Evolutionary conservation across 2,329 filamentous ascomycete species (phyloP).

Genomic region (Stachybotrys elegans): DNA sequence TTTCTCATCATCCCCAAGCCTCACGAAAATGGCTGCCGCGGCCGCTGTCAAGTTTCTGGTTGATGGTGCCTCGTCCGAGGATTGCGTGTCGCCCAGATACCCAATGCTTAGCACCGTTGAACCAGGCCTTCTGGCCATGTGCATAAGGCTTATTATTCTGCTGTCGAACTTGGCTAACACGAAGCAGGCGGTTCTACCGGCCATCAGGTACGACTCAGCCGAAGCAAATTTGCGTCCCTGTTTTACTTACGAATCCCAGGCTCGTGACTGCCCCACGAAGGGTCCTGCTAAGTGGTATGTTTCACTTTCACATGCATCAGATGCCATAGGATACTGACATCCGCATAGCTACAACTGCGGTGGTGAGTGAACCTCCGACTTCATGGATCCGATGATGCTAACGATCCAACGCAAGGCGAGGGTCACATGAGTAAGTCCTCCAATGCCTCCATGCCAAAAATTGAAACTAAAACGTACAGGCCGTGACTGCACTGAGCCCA

Average conservation of each 20-base stretch:
- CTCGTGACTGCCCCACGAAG: conserved; percentile 81
- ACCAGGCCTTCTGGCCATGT: no score
- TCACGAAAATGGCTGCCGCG: no score
- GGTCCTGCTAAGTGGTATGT: conserved; percentile 76
- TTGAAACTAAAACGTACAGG: conserved; percentile 38
- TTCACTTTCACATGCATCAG: neutral
- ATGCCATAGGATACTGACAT: conserved; percentile 14
- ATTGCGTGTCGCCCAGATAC: no score
- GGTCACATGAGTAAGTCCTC: conserved; percentile 74
- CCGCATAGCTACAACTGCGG: conserved; percentile 74
- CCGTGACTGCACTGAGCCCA: conserved; percentile 85
- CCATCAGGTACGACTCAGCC: conserved; percentile 61
- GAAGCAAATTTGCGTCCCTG: conserved; percentile 12
- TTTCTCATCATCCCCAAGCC: no score
- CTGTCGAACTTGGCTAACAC: no score
- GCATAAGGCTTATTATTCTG: no score
- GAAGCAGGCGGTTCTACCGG: conserved; percentile 69
- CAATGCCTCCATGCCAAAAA: neutral
- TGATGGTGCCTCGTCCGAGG: no score
- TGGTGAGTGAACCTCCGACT: conserved; percentile 47
- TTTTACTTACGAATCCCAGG: conserved; percentile 40
- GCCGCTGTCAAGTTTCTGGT: no score
- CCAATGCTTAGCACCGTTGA: no score
- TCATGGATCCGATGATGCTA: neutral
- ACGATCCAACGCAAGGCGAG: conserved; percentile 34